phyloP scores from a whole-genome alignment of 495 filamentous ascomycete genomes.

The Neurospora africana region DNA sequence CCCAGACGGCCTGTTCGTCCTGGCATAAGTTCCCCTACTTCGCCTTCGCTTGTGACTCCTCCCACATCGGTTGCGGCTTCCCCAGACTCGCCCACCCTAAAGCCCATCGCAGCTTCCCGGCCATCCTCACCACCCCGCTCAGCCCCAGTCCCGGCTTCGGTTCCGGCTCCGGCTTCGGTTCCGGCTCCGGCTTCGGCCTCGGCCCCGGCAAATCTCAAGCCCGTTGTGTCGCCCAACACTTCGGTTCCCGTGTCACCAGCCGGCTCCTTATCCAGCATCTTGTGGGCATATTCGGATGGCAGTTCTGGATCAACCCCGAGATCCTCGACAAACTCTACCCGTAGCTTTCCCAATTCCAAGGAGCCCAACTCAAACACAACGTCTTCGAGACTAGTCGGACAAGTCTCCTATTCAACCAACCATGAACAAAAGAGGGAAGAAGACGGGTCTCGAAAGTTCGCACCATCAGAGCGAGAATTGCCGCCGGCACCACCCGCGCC shows the following conservation, averaged over 20 bases:
- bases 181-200: not conserved
- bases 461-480: conserved; percentile 6
- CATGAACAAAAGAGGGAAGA: conserved; percentile 12
- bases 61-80: not conserved
- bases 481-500: conserved; percentile 28
- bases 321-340: conserved; percentile 20
- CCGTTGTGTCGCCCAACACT: conserved; percentile 1
- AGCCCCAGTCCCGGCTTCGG: not conserved
- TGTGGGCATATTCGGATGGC: conserved; percentile 36
- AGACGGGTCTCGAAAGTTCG: conserved; percentile 1
- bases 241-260: conserved; percentile 13
- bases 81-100: not conserved
- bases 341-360: conserved; percentile 25
- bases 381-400: conserved; percentile 11
- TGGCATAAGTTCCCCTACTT: conserved; percentile 1
- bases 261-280: conserved; percentile 33
- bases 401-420: conserved; percentile 12
- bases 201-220: conserved; percentile 5
- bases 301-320: conserved; percentile 26
- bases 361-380: conserved; percentile 22
- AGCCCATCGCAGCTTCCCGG: not conserved
- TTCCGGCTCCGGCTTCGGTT: not conserved
- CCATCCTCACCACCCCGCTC: not conserved
- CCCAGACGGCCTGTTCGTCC: conserved; percentile 21
- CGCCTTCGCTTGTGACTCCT: not conserved